A percentile compares a stretch with the other conserved stretches of the same genome.
Evolutionary conservation across 768 basidiomycete species (phyloP).

Genomic region (Dioszegia aurantiaca): DNA sequence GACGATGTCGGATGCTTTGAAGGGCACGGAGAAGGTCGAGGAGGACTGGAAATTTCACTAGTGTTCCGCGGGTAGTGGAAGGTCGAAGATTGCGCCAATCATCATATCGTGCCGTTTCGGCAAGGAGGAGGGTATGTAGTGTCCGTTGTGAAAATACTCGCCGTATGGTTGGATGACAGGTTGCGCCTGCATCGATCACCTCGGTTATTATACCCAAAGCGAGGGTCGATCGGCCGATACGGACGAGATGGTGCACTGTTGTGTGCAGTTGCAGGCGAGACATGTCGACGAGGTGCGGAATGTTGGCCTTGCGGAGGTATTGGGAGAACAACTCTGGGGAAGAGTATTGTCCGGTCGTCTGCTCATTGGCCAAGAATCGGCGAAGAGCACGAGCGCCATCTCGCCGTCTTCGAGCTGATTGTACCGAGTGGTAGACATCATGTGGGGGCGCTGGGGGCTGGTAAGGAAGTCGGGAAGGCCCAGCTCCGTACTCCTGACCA

Average conservation of each 20-base stretch:
- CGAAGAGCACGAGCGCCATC: neutral
- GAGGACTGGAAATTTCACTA: neutral
- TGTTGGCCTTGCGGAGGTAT: neutral
- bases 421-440: too few relatives aligned
- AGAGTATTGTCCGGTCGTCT: neutral
- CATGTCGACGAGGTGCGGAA: neutral
- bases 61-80: neutral
- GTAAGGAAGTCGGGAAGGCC: conserved; percentile 17
- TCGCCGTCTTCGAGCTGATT: neutral
- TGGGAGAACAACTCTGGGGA: neutral
- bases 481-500: conserved; percentile 16
- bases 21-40: conserved; percentile 7
- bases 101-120: neutral
- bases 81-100: neutral
- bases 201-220: conserved; percentile 12
- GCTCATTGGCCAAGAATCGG: neutral
- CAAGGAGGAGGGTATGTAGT: neutral
- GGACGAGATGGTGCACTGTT: conserved; percentile 14
- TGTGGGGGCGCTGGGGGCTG: neutral
- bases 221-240: conserved; percentile 1
- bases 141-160: conserved; percentile 1
- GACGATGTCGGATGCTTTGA: conserved; percentile 13
- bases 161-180: neutral
- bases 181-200: conserved; percentile 2
- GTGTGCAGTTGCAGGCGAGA: conserved; percentile 18